A percentile compares a stretch with the other conserved stretches of the same genome.
Evolutionary conservation across 2,329 filamentous ascomycete genomes (phyloP).

Genomic region (Aspergillus ochraceus): DNA sequence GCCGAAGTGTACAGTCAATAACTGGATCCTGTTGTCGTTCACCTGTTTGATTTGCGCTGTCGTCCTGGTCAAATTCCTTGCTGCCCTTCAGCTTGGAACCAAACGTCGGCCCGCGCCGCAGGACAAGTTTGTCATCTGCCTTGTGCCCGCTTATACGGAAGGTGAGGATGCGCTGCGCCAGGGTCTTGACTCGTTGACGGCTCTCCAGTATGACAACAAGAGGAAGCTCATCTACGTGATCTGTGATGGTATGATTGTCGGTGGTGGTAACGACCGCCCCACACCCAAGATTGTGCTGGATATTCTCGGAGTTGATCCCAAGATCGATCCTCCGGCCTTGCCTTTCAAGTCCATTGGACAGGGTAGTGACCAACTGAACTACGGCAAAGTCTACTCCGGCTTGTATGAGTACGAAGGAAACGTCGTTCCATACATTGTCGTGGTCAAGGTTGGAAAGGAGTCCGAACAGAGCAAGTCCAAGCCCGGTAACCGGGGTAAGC

Average conservation of each 20-base stretch:
- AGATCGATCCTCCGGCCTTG: slow-evolving; percentile 89
- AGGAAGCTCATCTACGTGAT: slow-evolving; percentile 94
- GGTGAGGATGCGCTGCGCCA: slow-evolving; percentile 93
- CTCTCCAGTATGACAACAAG: slow-evolving; percentile 97
- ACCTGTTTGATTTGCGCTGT: slow-evolving; percentile 80
- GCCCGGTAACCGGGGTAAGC: slow-evolving; percentile 96
- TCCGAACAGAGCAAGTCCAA: slow-evolving; percentile 89
- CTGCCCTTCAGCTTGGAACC: slow-evolving; percentile 88
- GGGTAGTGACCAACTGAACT: slow-evolving; percentile 91
- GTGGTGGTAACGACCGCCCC: slow-evolving; percentile 91
- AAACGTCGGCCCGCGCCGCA: slow-evolving; percentile 86
- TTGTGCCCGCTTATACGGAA: slow-evolving; percentile 96
- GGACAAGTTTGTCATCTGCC: slow-evolving; percentile 98
- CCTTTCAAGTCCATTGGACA: slow-evolving; percentile 91
- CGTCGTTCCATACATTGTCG: slow-evolving; percentile 91
- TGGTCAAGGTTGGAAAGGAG: slow-evolving; percentile 97
- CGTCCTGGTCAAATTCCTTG: slow-evolving; percentile 84
- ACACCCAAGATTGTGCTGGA: slow-evolving; percentile 98
- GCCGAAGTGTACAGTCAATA: slow-evolving; percentile 79
- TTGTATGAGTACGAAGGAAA: slow-evolving; percentile 97
- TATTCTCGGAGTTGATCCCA: slow-evolving; percentile 94
- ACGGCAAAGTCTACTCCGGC: slow-evolving; percentile 97
- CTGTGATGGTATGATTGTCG: slow-evolving; percentile 95
- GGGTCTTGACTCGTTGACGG: slow-evolving; percentile 89
- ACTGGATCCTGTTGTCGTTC: slow-evolving; percentile 84